phyloP scores from a whole-genome alignment of 805 yeast genomes.

The Cyberlindnera amylophila region DNA sequence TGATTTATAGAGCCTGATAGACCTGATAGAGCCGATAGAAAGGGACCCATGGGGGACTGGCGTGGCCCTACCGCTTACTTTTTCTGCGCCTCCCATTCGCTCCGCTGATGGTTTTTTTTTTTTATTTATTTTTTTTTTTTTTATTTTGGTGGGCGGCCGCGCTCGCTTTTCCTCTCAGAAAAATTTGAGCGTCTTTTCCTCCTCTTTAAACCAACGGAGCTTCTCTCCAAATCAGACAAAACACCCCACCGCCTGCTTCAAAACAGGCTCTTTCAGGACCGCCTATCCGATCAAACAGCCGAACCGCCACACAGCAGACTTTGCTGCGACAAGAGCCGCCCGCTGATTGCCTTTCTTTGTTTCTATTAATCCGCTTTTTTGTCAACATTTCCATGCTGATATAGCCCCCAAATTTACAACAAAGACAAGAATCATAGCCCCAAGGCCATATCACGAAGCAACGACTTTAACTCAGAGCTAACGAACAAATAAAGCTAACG shows the following conservation, averaged over 20 bases:
- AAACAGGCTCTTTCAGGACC: too few species aligned
- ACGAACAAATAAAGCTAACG: conserved; percentile 13
- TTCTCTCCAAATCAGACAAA: too few species aligned
- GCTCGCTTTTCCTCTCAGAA: background rate
- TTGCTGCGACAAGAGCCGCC: background rate
- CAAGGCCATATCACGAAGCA: conserved; percentile 3
- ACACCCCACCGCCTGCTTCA: background rate
- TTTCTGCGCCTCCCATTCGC: conserved; percentile 16
- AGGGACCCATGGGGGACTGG: too few species aligned
- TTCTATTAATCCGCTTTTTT: background rate
- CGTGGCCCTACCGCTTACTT: conserved; percentile 17
- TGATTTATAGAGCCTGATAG: too few species aligned
- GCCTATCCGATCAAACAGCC: too few species aligned
- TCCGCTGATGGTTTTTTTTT: background rate
- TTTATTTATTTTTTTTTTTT: too few species aligned
- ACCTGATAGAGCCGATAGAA: too few species aligned
- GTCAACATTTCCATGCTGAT: conserved; percentile 8
- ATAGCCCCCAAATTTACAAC: conserved; percentile 1
- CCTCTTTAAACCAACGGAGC: too few species aligned
- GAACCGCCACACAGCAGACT: conserved; percentile 1
- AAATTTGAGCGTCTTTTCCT: conserved; percentile 4
- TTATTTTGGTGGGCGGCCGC: too few species aligned
- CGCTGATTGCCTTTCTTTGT: too few species aligned
- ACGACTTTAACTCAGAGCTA: conserved; percentile 1
- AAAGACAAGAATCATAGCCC: conserved; percentile 7